Conservation (phyloP, 2,329 filamentous ascomycete species). For the Phyllosticta citrichinensis region DNA sequence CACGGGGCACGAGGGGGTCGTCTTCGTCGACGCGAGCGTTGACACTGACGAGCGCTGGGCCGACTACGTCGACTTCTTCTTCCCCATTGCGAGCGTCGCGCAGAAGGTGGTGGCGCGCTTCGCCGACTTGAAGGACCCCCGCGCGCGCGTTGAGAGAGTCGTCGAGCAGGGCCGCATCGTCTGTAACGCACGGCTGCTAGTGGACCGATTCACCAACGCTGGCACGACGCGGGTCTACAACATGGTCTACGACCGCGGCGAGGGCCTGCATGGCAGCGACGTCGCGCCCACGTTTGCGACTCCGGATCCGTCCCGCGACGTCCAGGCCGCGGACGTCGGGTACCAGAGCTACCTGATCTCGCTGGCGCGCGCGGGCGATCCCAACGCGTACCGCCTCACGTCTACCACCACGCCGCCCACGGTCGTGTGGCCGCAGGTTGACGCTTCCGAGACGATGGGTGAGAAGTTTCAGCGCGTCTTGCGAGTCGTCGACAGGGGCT, state of each 20-base stretch:
- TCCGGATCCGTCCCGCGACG: not conserved
- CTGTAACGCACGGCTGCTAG: not conserved
- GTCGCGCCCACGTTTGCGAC: not conserved
- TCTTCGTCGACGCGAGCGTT: conserved; percentile 19
- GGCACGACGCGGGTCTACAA: not conserved
- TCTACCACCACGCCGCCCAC: not conserved
- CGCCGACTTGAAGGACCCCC: not conserved
- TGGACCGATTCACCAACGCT: not conserved
- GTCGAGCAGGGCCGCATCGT: not conserved
- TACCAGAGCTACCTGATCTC: not conserved
- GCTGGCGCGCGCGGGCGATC: not conserved
- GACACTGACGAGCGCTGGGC: conserved; percentile 13
- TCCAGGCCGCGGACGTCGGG: not conserved
- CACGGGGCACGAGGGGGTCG: conserved; percentile 21
- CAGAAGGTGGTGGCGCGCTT: not conserved
- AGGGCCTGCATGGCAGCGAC: not conserved
- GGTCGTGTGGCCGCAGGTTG: not conserved
- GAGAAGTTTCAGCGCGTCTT: not conserved
- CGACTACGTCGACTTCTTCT: not conserved
- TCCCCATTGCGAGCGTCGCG: not conserved
- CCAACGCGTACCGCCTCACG: not conserved
- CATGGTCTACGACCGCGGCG: not conserved
- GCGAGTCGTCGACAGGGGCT: not conserved
- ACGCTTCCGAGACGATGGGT: not conserved
- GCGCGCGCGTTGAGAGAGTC: not conserved